Evolutionary conservation across 352 stramenopile genomes (phyloP).

Genomic region (Phytophthora macrochlamydospora): DNA sequence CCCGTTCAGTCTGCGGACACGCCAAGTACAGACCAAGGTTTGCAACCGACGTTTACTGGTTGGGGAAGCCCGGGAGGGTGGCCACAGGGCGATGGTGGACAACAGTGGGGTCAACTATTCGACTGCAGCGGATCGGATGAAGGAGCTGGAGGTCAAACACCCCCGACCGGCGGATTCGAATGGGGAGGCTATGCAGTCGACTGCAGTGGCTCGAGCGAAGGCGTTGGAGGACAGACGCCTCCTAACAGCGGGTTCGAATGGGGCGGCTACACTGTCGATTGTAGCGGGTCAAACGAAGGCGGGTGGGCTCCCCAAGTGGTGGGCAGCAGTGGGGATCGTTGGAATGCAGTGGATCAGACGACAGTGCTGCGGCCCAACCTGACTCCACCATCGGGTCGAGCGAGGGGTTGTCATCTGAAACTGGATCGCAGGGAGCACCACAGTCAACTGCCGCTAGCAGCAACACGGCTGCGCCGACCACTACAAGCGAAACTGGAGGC

Average conservation of each 20-base stretch:
- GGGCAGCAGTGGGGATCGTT: background rate
- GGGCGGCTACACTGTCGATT: background rate
- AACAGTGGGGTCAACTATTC: background rate
- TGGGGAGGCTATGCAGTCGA: background rate
- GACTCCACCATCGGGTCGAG: conserved; percentile 8
- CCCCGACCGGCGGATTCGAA: too few species aligned
- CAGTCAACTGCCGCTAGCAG: background rate
- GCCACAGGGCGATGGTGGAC: background rate
- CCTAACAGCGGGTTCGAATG: background rate
- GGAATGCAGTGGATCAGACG: conserved; percentile 12
- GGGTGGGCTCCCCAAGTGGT: background rate
- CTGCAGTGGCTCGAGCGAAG: background rate
- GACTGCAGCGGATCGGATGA: background rate
- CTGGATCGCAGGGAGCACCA: background rate
- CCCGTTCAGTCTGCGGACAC: background rate
- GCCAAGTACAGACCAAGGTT: background rate
- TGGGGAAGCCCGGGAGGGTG: too few species aligned
- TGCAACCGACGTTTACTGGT: too few species aligned
- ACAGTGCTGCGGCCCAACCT: background rate
- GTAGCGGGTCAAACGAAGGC: background rate
- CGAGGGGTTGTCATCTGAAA: conserved; percentile 15
- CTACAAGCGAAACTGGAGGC: background rate
- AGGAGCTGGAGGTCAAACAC: background rate
- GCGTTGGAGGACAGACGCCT: background rate
- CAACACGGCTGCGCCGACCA: background rate